Percentiles rank a stretch among this genome's conserved stretches.
Evolutionary conservation across 495 filamentous ascomycete species (phyloP).

Genomic region (Mytilinidion resinicola): DNA sequence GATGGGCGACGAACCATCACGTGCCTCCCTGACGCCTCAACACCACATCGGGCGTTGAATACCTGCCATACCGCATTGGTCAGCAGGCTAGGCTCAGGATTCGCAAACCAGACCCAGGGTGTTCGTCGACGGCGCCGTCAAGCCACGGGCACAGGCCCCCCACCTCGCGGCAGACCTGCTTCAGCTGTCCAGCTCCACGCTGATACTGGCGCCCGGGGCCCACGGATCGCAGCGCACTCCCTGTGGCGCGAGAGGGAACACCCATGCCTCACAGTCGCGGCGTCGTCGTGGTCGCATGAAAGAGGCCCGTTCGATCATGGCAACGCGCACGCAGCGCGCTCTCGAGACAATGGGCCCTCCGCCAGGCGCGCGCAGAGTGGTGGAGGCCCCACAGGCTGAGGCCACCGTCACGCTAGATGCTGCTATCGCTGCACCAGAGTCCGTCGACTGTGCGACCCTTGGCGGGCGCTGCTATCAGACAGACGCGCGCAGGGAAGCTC

Average conservation of each 20-base stretch:
- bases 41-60: not conserved
- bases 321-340: not conserved
- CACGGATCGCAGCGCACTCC: too few species aligned
- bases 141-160: too few species aligned
- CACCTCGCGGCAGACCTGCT: too few species aligned
- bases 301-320: not conserved
- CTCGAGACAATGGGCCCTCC: not conserved
- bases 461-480: not conserved
- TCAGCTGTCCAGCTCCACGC: too few species aligned
- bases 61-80: too few species aligned
- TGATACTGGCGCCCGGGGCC: too few species aligned
- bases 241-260: too few species aligned
- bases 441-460: not conserved
- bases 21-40: not conserved
- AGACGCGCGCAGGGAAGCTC: not conserved
- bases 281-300: not conserved
- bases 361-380: not conserved
- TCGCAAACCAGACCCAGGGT: too few species aligned
- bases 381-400: not conserved
- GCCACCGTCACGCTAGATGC: not conserved
- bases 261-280: not conserved
- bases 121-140: too few species aligned
- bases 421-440: not conserved
- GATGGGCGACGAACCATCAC: not conserved
- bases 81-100: too few species aligned